These are phyloP conservation scores for Suillus clintonianus DNA, from an alignment of 768 basidiomycete species.

Conservation along the genomic window DNA sequence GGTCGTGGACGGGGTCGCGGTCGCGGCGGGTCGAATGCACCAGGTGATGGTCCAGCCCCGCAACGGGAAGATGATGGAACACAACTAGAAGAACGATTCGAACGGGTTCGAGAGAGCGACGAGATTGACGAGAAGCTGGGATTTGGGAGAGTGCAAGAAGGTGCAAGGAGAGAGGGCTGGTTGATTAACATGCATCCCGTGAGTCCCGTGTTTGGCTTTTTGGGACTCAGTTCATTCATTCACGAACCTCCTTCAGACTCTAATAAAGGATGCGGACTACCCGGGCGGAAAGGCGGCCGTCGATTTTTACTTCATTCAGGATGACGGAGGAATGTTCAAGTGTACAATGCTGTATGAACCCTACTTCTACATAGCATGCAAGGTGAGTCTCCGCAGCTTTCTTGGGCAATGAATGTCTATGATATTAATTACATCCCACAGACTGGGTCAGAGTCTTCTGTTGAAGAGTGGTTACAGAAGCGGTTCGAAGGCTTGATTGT, in stretches of 20 bases:
- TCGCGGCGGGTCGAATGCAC: conserved; percentile 35
- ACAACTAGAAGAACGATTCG: conserved; percentile 82
- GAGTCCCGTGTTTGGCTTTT: conserved; percentile 31
- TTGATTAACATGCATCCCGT: conserved; percentile 99
- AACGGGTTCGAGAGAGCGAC: conserved; percentile 71
- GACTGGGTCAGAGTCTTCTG: conserved; percentile 82
- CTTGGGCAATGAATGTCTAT: neutral
- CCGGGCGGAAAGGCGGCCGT: conserved; percentile 87
- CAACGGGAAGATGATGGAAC: conserved; percentile 90
- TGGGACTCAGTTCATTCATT: neutral
- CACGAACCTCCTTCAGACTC: conserved; percentile 51
- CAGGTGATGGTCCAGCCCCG: conserved; percentile 51
- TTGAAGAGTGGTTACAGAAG: conserved; percentile 96
- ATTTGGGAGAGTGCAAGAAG: conserved; percentile 80
- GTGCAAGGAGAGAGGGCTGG: conserved; percentile 83
- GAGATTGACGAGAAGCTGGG: conserved; percentile 95
- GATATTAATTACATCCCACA: conserved; percentile 30
- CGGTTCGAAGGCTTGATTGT: conserved; percentile 86
- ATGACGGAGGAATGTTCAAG: conserved; percentile 97
- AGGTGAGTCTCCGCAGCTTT: conserved; percentile 53
- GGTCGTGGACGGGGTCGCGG: conserved; percentile 52
- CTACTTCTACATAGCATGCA: conserved; percentile 91
- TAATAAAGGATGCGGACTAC: conserved; percentile 84
- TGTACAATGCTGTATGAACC: conserved; percentile 91
- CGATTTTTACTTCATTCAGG: conserved; percentile 96